phyloP scores from a whole-genome alignment of 306 rosid genomes.

The Castanopsis chinensis region DNA sequence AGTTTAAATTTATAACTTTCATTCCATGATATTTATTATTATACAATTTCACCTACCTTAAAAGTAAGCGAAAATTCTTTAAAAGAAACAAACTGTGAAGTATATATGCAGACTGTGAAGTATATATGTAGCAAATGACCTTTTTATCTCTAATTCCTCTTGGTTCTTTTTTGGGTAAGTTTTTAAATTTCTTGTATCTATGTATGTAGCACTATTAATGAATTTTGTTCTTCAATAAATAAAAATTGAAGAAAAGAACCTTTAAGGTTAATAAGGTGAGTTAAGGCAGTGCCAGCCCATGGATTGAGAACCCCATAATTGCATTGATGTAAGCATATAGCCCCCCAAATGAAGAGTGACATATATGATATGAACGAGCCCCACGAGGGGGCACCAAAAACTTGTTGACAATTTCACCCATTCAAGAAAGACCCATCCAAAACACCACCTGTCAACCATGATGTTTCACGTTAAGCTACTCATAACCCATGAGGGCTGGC shows the following conservation, averaged over 20 bases:
- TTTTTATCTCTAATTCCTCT: too few relatives aligned
- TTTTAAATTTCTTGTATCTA: too few relatives aligned
- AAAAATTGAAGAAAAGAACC: neutral
- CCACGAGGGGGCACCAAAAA: conserved; percentile 33
- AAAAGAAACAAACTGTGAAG: neutral
- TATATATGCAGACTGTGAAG: too few relatives aligned
- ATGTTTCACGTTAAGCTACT: conserved; percentile 75
- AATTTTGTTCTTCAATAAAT: neutral
- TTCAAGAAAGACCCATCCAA: conserved; percentile 31
- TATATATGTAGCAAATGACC: too few relatives aligned
- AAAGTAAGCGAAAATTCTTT: too few relatives aligned
- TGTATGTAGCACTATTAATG: neutral
- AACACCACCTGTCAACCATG: conserved; percentile 51
- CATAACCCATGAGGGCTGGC: conserved; percentile 66
- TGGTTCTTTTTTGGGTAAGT: too few relatives aligned
- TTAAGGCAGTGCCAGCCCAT: conserved; percentile 16
- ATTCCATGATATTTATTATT: too few relatives aligned
- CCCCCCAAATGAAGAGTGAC: neutral
- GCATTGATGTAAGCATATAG: conserved; percentile 25
- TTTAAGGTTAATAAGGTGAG: conserved; percentile 33
- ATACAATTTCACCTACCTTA: neutral
- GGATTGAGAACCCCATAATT: conserved; percentile 28
- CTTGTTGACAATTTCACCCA: conserved; percentile 35
- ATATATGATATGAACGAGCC: conserved; percentile 37
- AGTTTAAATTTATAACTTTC: too few relatives aligned